phyloP scores from a whole-genome alignment of 257 asterid genomes.

The Salvia splendens region DNA sequence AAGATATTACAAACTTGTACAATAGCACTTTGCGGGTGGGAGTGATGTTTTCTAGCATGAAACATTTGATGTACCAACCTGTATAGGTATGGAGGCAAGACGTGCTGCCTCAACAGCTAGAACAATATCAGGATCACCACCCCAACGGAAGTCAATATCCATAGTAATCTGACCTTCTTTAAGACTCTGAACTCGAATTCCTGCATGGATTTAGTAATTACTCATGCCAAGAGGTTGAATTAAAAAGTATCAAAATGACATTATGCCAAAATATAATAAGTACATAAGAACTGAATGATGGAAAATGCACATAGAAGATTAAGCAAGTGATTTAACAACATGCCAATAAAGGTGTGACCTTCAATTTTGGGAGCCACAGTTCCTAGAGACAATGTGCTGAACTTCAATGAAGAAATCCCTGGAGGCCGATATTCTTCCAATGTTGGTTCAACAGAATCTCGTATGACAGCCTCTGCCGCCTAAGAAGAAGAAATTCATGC shows the following conservation, averaged over 20 bases:
- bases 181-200: constrained; percentile 96
- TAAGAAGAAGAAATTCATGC: constrained; percentile 37
- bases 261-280: background rate
- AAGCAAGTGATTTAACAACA: constrained; percentile 5
- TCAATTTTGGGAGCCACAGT: constrained; percentile 97
- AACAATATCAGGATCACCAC: constrained; percentile 93
- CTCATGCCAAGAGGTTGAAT: constrained; percentile 18
- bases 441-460: constrained; percentile 87
- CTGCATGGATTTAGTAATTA: constrained; percentile 50
- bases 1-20: constrained; percentile 5
- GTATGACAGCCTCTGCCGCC: constrained; percentile 93
- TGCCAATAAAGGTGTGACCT: constrained; percentile 49
- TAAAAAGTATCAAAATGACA: constrained; percentile 13
- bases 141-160: constrained; percentile 98
- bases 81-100: constrained; percentile 93
- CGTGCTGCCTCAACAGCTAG: constrained; percentile 92
- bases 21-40: constrained; percentile 4
- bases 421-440: constrained; percentile 91
- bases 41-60: constrained; percentile 14
- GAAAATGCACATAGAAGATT: constrained; percentile 1
- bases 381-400: constrained; percentile 86
- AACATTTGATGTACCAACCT: constrained; percentile 50
- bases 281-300: constrained; percentile 7
- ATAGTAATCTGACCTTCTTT: constrained; percentile 92
- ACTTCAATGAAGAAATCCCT: constrained; percentile 84